These are phyloP conservation scores for Rutstroemia sydowiana DNA, from an alignment of 2,329 filamentous ascomycete genomes.

Conservation along the genomic window DNA sequence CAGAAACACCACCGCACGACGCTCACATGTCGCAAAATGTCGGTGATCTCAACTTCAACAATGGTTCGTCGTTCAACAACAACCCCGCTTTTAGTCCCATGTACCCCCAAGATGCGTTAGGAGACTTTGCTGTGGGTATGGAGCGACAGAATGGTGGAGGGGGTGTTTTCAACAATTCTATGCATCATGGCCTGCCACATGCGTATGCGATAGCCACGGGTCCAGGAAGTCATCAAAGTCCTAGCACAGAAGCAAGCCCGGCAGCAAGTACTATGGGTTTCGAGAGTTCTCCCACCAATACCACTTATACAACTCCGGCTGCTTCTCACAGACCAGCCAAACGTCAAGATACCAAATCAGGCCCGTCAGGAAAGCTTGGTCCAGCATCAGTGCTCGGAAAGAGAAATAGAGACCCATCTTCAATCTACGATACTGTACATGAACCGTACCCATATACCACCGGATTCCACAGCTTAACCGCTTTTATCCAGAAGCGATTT, in stretches of 20 bases:
- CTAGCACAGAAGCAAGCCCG: slow-evolving; percentile 57
- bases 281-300: slow-evolving; percentile 46
- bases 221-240: slow-evolving; percentile 55
- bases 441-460: slow-evolving; percentile 87
- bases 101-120: slow-evolving; percentile 41
- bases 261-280: slow-evolving; percentile 46
- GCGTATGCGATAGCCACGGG: slow-evolving; percentile 58
- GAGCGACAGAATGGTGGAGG: slow-evolving; percentile 37
- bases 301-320: slow-evolving; percentile 16
- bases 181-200: slow-evolving; percentile 54
- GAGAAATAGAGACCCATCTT: slow-evolving; percentile 64
- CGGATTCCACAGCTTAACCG: slow-evolving; percentile 83
- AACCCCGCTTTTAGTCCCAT: slow-evolving; percentile 40
- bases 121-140: slow-evolving; percentile 43
- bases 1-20: slow-evolving; percentile 70
- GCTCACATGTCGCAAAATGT: slow-evolving; percentile 41
- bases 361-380: slow-evolving; percentile 22
- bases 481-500: slow-evolving; percentile 72
- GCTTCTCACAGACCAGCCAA: slow-evolving; percentile 22
- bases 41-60: slow-evolving; percentile 25
- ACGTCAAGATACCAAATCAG: slow-evolving; percentile 22
- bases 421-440: slow-evolving; percentile 82
- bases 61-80: slow-evolving; percentile 24
- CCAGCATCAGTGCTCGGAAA: slow-evolving; percentile 35
- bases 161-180: slow-evolving; percentile 38